Conservation (phyloP, 139 green algal genomes). For the Ettlia oleoabundans region DNA sequence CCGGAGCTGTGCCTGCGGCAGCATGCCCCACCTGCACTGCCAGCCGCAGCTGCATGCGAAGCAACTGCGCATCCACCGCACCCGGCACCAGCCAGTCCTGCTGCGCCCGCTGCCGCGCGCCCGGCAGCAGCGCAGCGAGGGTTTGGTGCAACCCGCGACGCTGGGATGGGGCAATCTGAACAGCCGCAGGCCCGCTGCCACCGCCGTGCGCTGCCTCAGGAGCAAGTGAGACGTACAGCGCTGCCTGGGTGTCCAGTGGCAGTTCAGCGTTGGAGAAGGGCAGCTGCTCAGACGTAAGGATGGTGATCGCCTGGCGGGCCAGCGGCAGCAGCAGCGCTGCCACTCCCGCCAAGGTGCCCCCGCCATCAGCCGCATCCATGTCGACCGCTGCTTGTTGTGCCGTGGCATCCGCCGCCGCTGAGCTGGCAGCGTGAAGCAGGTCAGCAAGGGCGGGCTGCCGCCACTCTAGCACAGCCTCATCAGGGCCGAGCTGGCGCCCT, state of each 20-base stretch:
- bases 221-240: constrained; percentile 25
- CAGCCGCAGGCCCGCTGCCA: neutral
- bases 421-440: neutral
- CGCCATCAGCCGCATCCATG: neutral
- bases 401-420: neutral
- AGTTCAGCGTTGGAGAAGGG: constrained; percentile 43
- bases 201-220: neutral
- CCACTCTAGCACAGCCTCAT: neutral
- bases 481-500: neutral
- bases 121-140: constrained; percentile 3
- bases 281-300: constrained; percentile 49
- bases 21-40: constrained; percentile 1
- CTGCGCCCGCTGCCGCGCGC: neutral
- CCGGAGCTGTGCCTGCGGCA: too few species aligned
- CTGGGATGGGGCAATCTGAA: neutral
- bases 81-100: neutral
- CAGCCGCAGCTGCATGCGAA: neutral
- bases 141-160: neutral
- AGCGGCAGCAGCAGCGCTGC: constrained; percentile 15
- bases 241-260: constrained; percentile 27
- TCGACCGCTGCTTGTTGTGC: neutral
- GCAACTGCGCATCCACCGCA: neutral
- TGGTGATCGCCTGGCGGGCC: constrained; percentile 22
- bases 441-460: neutral
- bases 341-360: neutral